Evolutionary conservation across 768 basidiomycete species (phyloP), one percentile per base, ranked within the genome.

Genomic region (Lepiota venenata): DNA sequence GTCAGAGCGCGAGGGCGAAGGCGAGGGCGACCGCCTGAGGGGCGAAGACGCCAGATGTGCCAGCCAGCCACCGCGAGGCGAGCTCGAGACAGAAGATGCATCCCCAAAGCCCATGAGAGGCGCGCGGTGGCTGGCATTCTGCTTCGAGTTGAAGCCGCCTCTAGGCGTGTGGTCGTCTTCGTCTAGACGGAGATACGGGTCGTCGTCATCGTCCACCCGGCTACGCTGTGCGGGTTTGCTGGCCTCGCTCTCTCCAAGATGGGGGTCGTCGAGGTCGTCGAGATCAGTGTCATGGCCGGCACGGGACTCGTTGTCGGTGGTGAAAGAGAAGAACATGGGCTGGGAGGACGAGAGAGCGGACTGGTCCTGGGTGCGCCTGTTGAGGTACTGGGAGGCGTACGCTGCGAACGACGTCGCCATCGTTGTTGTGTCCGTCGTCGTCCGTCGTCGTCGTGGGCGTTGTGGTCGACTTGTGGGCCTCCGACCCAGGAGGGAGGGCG

Each of bases 311-410:
- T 84, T 78, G 71, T 89, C 87, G 58, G 88, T 89, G 42, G 85
- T 85, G 69, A 92, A 91, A 16, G 90, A 92, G 77, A 88, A 93
- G 77, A 93, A 93, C 68, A 93, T 81, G 50, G 91, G 90, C 69
- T 90, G 88, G 37, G 83, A 84, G 18, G 82, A 79, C 38, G 80
- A 78, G 62, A 80, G 71, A 60, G 78, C 80, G 36, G 80, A 74
- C 54, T 75, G 73, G 55, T 71, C 65, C 55, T 63, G 56, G 47
- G 70, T 77, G 62, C 82, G 83, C 60, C 80, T 78, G 65, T 78
- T 84, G 67, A 91, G 74, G 66, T 90, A 91, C 61, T 90, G 88
- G 41, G 89, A 91, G 47, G 89, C 89, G 73, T 88, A 91, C 47
- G 83, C 82, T 60, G 87, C 85, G 70, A 91, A 91, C 36, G 88